Evolutionary conservation across 2,329 filamentous ascomycete species (phyloP).

Genomic region (Penicillium janthinellum): DNA sequence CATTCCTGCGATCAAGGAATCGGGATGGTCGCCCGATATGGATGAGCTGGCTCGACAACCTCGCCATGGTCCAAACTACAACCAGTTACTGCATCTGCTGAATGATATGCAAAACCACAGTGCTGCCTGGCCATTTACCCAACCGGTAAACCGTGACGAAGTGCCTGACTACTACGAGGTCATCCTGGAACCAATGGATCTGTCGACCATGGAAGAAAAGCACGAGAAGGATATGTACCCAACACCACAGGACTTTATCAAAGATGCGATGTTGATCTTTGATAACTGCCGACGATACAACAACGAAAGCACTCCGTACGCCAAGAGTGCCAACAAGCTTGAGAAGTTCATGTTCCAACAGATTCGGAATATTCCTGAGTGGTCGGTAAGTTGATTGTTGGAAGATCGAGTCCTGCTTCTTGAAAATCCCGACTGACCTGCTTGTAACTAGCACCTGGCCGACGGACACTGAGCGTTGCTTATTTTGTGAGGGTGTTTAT

Average conservation of each 20-base stretch:
- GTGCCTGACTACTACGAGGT: slow-evolving; percentile 99
- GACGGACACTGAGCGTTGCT: slow-evolving; percentile 33
- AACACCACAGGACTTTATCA: slow-evolving; percentile 88
- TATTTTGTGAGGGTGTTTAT: slow-evolving; percentile 19
- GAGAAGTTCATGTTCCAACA: slow-evolving; percentile 95
- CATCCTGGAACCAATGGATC: slow-evolving; percentile 96
- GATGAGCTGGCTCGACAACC: slow-evolving; percentile 93
- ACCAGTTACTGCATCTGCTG: slow-evolving; percentile 85
- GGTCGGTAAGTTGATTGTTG: slow-evolving; percentile 60
- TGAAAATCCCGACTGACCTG: slow-evolving; percentile 12
- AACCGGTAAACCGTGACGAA: slow-evolving; percentile 92
- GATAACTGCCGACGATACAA: slow-evolving; percentile 97
- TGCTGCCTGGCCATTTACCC: slow-evolving; percentile 90
- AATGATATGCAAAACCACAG: slow-evolving; percentile 95
- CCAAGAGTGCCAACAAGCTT: slow-evolving; percentile 90
- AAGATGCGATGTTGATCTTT: slow-evolving; percentile 85
- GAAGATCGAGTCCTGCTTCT: neutral
- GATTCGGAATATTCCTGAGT: slow-evolving; percentile 89
- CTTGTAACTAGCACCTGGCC: slow-evolving; percentile 40
- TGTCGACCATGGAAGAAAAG: slow-evolving; percentile 93
- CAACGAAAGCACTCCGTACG: slow-evolving; percentile 90
- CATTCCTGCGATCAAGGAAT: slow-evolving; percentile 85
- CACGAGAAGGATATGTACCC: slow-evolving; percentile 91
- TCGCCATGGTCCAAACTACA: slow-evolving; percentile 94
- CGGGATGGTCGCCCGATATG: slow-evolving; percentile 97